Base-by-base conservation (phyloP, 1,284 basidiomycete genomes). In the Leccinum solheimii region DNA sequence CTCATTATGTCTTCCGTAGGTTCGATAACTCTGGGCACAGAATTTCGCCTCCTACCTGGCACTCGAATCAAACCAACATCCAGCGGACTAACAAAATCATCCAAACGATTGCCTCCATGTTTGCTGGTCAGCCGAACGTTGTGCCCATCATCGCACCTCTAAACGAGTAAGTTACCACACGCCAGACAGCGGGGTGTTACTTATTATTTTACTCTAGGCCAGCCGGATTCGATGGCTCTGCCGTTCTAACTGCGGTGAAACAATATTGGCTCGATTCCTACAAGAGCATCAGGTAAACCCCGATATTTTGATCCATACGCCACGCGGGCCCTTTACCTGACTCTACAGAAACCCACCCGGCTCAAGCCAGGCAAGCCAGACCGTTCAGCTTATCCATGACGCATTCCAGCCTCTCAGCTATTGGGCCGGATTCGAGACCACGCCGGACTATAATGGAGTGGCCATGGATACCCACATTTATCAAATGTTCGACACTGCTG, bases 1-100 rank as follows among this genome's bases (percentile, higher is more conserved):
- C 50, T 64, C 56, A 52, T 48, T 9, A 34, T 57, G 43, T 56
- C 52, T 11, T 19, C 55, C 53, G 3, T 62, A 90, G 88, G n/a
- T 94, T 86, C 70, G 95, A 96, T 73, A 95, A 95, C 73, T 93
- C 90, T 51, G 95, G 95, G 13, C 87, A 89, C 49, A 83, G 79
- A 59, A 80, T 88, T 57, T 67, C 78, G 16, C 81, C 70, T 62
- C 89, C 91, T 73, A 83, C 77, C 36, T 97, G 94, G 95, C 87
- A 91, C 14, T 81, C 81, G 3, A 82, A 84, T 60, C 77, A 81
- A 61, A 82, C 80, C 19, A 88, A 94, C 68, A 81, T 95, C 43
- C 79, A 83, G 52, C 86, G 94, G 38, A 90, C 92, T 3, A 80
- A 91, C 69, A 76, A 79, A 9, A 81, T 94, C 63, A 84, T 96